Base-by-base conservation (phyloP, 1,284 basidiomycete species). In the Apiotrichum mycotoxinovorans region DNA sequence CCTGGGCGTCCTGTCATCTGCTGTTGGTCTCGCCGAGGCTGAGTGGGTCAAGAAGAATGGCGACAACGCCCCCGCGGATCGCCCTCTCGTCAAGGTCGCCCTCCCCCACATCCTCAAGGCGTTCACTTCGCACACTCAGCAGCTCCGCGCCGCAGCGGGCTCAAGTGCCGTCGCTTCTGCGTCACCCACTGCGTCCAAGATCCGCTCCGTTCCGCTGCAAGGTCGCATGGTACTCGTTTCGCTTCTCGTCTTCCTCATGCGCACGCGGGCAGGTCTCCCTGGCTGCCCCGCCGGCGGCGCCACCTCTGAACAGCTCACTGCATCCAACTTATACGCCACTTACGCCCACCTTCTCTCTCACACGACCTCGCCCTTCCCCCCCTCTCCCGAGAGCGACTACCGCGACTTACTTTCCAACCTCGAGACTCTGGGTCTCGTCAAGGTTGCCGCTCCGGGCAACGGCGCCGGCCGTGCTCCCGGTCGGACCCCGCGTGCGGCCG, bases 191-290 rank as follows among this genome's bases (percentile, higher is more conserved):
- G 60, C 63, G 34, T 62, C 63, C 56, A 77, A 75, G 62, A 70
- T 77, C 58, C 65, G 69, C 25, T 73, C 73, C 2, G 72, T 77
- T 3, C 71, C 69, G 23, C 61, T 77, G 7, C 74, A 77, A 43
- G 75, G 74, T 34, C 74, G 74, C 44, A 76, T 75, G 70, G 74
- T 77, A 9, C 63, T 77, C 3, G 67, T 76, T 3, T 61, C 74
- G 0, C 64, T 73, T 27, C 63, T 77, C 22, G 58, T 76, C 37
- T 72, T 66, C 58, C 51, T 69, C 35, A 40, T 67, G 38, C 66
- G 73, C 35, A 34, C 54, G 15, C 63, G 66, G 30, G 59, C 60
- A 2, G 72, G 71, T 14, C 61, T 73, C n/a, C 57, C 70, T 4
- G 70, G 69, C 5, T 71, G 64, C 51, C 68, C 72, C 0, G 56